These are phyloP conservation scores for Backusella parvicylindrica DNA, from an alignment of 192 early-diverging fungal species.

Conservation along the genomic window DNA sequence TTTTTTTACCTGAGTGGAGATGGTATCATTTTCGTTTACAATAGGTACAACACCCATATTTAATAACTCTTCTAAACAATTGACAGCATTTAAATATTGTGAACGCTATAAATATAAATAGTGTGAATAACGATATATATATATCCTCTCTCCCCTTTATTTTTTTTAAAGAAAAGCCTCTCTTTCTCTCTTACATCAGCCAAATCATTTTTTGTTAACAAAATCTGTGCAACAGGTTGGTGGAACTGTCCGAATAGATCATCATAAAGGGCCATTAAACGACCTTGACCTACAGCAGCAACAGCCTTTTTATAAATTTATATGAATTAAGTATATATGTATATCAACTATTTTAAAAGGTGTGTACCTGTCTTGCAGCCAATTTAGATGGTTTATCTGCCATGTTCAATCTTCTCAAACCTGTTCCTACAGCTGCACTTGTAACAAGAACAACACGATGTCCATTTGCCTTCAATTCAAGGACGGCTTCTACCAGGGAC, in stretches of 20 bases:
- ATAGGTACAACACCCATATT: slow-evolving; percentile 93
- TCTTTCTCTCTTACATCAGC: slow-evolving; percentile 66
- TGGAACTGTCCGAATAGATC: slow-evolving; percentile 90
- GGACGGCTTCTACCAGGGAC: slow-evolving; percentile 89
- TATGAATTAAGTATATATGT: background rate
- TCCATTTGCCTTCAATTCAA: slow-evolving; percentile 69
- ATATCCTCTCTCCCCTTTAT: too few species aligned
- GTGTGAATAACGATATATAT: background rate
- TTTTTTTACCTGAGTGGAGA: slow-evolving; percentile 51
- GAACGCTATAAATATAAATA: slow-evolving; percentile 68
- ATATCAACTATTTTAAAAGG: too few species aligned
- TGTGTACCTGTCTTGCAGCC: slow-evolving; percentile 64
- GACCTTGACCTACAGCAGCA: slow-evolving; percentile 97
- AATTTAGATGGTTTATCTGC: slow-evolving; percentile 80
- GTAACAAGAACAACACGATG: slow-evolving; percentile 90
- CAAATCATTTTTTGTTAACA: slow-evolving; percentile 90
- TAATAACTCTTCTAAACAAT: slow-evolving; percentile 87
- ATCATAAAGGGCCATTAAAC: slow-evolving; percentile 96
- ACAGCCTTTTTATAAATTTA: slow-evolving; percentile 60
- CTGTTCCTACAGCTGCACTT: slow-evolving; percentile 91
- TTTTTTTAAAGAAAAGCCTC: background rate
- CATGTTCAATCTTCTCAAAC: slow-evolving; percentile 78
- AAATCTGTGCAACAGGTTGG: slow-evolving; percentile 92
- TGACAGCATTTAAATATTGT: slow-evolving; percentile 96
- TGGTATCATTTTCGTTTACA: slow-evolving; percentile 99